phyloP scores from a whole-genome alignment of 306 rosid species.

The Glycine soja region DNA sequence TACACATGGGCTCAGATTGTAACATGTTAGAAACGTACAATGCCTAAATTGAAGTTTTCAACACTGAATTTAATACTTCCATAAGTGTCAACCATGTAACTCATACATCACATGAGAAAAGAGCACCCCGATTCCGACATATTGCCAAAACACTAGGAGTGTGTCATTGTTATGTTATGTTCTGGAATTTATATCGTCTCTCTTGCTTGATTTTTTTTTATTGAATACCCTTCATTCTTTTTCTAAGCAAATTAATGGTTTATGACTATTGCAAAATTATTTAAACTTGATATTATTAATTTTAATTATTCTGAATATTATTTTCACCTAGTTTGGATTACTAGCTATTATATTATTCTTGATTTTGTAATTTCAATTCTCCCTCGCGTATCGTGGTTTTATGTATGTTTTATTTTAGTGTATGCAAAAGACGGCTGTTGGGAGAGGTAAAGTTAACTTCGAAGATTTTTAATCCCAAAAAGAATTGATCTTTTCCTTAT shows the following conservation, averaged over 20 bases:
- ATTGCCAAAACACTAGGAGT: constrained; percentile 11
- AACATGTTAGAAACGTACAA: neutral
- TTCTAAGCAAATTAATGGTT: neutral
- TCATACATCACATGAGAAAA: constrained; percentile 15
- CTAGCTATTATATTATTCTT: too few relatives aligned
- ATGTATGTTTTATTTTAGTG: too few relatives aligned
- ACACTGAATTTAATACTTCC: constrained; percentile 21
- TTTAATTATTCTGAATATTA: neutral
- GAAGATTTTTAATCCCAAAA: too few relatives aligned
- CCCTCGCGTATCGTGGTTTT: too few relatives aligned
- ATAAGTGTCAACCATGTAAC: neutral
- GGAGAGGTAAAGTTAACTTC: too few relatives aligned
- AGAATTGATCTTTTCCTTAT: too few relatives aligned
- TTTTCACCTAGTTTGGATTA: neutral
- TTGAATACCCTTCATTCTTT: neutral
- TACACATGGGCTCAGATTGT: neutral
- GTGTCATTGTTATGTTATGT: neutral
- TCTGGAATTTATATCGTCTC: neutral
- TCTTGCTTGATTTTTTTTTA: neutral
- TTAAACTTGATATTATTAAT: neutral
- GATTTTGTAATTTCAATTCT: too few relatives aligned
- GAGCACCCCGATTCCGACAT: constrained; percentile 7
- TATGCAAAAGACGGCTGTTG: too few relatives aligned
- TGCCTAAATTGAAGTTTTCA: constrained; percentile 13
- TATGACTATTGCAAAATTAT: neutral